A percentile compares a stretch with the other conserved stretches of the same genome.
phyloP scores from a whole-genome alignment of 2,329 filamentous ascomycete species.

The Lasiodiplodia sp. region DNA sequence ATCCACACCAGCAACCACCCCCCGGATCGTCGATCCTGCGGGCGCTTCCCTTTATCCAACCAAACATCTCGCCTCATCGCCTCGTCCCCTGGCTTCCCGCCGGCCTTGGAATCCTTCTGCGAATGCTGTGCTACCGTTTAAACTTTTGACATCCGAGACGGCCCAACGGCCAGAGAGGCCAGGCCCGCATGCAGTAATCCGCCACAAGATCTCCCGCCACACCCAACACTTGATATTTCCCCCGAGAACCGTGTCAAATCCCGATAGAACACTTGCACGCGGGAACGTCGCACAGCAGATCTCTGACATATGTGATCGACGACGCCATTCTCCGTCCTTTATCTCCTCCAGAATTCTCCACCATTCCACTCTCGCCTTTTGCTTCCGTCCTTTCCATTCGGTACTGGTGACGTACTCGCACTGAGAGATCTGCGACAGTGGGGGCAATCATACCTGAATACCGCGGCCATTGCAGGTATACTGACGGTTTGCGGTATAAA shows the following conservation, averaged over 20 bases:
- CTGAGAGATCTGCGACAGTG: background rate
- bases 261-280: background rate
- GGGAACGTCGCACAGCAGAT: background rate
- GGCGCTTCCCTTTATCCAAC: background rate
- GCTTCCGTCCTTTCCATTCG: background rate
- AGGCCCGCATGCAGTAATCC: background rate
- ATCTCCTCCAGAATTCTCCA: background rate
- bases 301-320: background rate
- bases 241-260: background rate
- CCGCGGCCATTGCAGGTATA: background rate
- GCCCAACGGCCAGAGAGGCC: background rate
- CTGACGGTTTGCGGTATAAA: background rate
- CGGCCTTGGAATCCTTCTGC: background rate
- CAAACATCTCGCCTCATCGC: background rate
- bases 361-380: background rate
- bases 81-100: constrained; percentile 7
- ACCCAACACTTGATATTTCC: background rate
- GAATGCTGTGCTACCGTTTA: constrained; percentile 13
- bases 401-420: background rate
- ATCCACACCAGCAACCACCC: background rate
- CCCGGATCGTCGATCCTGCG: constrained; percentile 15
- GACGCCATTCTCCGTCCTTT: background rate
- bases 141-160: background rate
- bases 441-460: background rate
- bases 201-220: background rate